Base-by-base conservation (phyloP, 2,329 filamentous ascomycete genomes). In the Chaetomium globosum region DNA sequence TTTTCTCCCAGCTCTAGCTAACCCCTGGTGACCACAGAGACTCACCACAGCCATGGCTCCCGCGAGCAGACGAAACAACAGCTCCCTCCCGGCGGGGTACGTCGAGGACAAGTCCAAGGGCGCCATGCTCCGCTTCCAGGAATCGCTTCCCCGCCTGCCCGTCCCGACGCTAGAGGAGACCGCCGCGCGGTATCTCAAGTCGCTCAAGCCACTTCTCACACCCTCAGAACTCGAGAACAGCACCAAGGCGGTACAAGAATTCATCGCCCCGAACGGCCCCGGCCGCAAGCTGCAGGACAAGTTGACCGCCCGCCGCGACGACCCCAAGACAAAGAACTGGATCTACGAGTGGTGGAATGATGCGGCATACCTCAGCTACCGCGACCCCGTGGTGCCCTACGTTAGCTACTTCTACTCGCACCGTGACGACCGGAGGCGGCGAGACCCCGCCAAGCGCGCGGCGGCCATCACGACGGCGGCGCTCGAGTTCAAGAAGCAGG, bases 341-440 rank as follows among this genome's bases (percentile, higher is more conserved):
- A 84, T 99, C 64, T 88, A 90, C 72, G 94, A 99, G 72, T 99
- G 95, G 95, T 99, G 95, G 95, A 98, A 99, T 77, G 87, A 97
- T 61, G 87, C 88, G 4, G 95, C 95, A 65, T 99, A 99, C 80
- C 87, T 99, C 70, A 85, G 81, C 70, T 98, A 98, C 82, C 90
- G 94, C 71, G 95, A 98, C 77, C 95, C 95, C 12, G 92, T 99
- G 55, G 91, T 98, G 21, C 95, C 95, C 67, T 99, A 98, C 76
- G 95, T 99, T 74, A 97, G 92, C 79, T 99, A 99, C 85, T 99
- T 99, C 82, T 99, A 99, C 83, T 97, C 93, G 63, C 94, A 98
- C 82, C 88, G 92, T 71, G 95, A 99, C 79, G 96, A 99, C 79
- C 88, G 92, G 72, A 86, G 89, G 75, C 87, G 94, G 71, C 88